A percentile compares a stretch with the other conserved stretches of the same genome.
Evolutionary conservation across 1,284 basidiomycete genomes (phyloP).

Genomic region (Rhodotorula sp.): DNA sequence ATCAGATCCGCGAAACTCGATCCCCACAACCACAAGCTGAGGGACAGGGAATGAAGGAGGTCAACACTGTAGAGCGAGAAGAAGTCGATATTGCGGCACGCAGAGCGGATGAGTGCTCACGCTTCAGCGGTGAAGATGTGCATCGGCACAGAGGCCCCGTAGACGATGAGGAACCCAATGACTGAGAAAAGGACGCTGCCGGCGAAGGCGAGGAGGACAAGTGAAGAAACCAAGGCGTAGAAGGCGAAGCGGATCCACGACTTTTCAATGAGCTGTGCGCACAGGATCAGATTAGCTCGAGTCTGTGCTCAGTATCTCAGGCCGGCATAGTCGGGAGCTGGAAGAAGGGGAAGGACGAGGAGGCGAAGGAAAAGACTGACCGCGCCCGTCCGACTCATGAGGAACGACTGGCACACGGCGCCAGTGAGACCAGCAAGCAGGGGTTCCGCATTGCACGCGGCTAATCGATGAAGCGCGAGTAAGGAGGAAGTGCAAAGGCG

Average conservation of each 20-base stretch:
- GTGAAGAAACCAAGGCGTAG: not conserved
- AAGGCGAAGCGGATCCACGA: not conserved
- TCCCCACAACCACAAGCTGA: constrained; percentile 17
- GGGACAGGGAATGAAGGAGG: not conserved
- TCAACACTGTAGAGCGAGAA: too few relatives aligned
- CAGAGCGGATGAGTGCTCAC: too few relatives aligned
- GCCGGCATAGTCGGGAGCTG: too few relatives aligned
- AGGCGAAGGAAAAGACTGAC: not conserved
- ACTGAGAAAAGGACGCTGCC: not conserved
- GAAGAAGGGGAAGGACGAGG: not conserved
- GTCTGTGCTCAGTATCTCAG: too few relatives aligned
- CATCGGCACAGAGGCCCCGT: not conserved
- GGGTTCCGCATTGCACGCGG: not conserved
- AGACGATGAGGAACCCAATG: not conserved
- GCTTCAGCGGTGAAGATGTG: not conserved
- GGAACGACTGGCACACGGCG: not conserved
- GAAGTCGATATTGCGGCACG: too few relatives aligned
- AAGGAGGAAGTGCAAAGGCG: too few relatives aligned
- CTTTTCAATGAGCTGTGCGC: not conserved
- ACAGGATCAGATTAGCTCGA: not conserved
- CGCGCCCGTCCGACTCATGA: not conserved
- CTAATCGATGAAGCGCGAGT: not conserved
- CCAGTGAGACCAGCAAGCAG: not conserved
- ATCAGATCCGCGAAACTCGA: constrained; percentile 4
- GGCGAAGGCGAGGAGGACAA: not conserved